These are phyloP conservation scores for Sugiyamaella novakii DNA, from an alignment of 1,139 yeast species.

Conservation along the genomic window DNA sequence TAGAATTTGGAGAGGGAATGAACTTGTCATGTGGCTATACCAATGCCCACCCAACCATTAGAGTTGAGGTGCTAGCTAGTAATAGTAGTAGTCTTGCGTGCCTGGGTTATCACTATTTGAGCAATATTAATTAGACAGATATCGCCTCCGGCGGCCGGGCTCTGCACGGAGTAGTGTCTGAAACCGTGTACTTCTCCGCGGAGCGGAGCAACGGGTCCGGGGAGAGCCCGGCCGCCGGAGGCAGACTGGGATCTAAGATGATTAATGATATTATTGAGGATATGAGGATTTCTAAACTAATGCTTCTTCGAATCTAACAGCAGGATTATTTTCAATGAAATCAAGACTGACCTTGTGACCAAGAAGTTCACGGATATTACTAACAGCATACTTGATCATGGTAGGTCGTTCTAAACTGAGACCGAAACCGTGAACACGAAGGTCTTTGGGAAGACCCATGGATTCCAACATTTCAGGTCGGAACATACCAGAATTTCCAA, in stretches of 20 bases:
- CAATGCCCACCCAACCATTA: too few relatives aligned
- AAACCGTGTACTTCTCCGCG: background rate
- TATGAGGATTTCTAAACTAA: conserved; percentile 28
- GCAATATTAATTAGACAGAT: too few relatives aligned
- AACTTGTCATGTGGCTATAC: too few relatives aligned
- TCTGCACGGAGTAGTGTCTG: too few relatives aligned
- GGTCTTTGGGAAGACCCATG: conserved; percentile 94
- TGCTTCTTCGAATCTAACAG: conserved; percentile 88
- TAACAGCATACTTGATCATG: conserved; percentile 96
- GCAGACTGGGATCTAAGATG: background rate
- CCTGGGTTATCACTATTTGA: too few relatives aligned
- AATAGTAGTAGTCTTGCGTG: too few relatives aligned
- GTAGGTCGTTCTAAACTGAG: conserved; percentile 97
- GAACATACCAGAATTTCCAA: conserved; percentile 99
- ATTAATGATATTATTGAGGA: background rate
- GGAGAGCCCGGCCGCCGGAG: conserved; percentile 8
- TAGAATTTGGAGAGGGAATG: too few relatives aligned
- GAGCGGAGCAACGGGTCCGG: background rate
- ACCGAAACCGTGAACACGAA: conserved; percentile 98
- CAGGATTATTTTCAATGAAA: conserved; percentile 94
- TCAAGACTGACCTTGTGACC: conserved; percentile 94
- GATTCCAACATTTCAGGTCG: conserved; percentile 99
- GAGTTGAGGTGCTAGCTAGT: too few relatives aligned
- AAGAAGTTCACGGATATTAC: conserved; percentile 90
- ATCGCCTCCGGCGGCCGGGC: too few relatives aligned